Base-by-base conservation (phyloP, 2,329 filamentous ascomycete species). In the Albophoma yamanashiensis region DNA sequence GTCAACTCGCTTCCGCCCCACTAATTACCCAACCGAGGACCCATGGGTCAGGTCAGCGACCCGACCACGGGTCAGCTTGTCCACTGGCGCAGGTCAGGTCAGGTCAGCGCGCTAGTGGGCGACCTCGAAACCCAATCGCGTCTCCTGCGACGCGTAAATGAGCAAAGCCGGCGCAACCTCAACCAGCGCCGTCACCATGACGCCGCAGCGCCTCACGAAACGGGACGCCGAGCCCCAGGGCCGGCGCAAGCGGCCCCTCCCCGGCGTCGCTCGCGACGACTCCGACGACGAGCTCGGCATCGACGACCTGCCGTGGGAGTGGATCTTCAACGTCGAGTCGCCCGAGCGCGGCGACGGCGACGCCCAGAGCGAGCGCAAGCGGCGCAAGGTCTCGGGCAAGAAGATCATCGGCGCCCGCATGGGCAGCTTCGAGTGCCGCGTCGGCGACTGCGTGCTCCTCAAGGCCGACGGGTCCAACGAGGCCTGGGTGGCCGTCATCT, bases 401-500 rank as follows among this genome's bases (percentile, higher is more conserved):
- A 80, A 76, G 60, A 95, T 97, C 53, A 73, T 94, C 47, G 94
- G 91, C 4, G 94, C 93, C 25, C 85, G 84, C 34, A 92, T 92
- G 81, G 92, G 92, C 31, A 79, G 73, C 15, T 96, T 97, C 64
- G 82, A 88, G 69, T 96, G 92, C 75, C 82, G 77, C 59, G 72
- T 96, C 43, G 94, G 94, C 53, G 92, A 99, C 69, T 83, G 85
- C 25, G 88, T 97, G 42, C 79, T 97, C 47, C 80, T 99, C 59
- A 95, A 96, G 73, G 91, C 92, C 1, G 91, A 95, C 45, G 91
- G 90, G 4, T 83, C 85, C 47, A 91, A 91, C 64, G 91, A 95
- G 68, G 89, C 92, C 14, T 99, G 94, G 92, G 89, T 95, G 3
- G 94, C 91, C 40, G 86, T 99, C 63, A 88, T 97, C 58, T 89